Conservation (phyloP, 75 land plant species). For the Chamaecyparis obtusa region DNA sequence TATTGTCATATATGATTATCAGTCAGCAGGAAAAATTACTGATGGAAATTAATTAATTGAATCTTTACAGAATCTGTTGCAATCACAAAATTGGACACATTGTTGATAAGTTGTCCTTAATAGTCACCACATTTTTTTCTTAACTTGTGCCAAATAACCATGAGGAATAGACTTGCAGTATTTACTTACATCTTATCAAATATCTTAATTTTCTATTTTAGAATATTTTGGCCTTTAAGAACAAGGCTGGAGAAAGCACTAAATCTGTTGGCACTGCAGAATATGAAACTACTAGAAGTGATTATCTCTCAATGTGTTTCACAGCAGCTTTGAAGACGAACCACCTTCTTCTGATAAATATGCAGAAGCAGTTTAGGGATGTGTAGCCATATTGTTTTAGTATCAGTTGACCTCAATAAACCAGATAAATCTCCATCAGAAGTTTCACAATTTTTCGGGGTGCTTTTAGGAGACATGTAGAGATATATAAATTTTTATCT, state of each 20-base stretch:
- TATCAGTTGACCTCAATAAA: no score
- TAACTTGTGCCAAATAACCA: no score
- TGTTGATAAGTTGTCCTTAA: neutral
- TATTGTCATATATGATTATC: neutral
- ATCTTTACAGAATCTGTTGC: neutral
- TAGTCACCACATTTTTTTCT: neutral
- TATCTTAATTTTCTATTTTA: neutral
- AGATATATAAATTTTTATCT: no score
- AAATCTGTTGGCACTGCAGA: neutral
- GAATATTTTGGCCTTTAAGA: neutral
- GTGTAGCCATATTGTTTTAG: no score
- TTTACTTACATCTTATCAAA: neutral
- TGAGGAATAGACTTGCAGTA: neutral
- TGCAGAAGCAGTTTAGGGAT: no score
- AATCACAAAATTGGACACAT: neutral
- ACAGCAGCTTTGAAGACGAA: neutral
- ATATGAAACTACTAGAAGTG: neutral
- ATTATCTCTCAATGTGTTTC: neutral
- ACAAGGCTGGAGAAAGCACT: neutral
- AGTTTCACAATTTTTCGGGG: no score
- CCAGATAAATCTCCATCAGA: no score
- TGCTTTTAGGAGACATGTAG: no score
- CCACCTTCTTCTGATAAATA: no score
- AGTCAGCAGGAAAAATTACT: neutral
- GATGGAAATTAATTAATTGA: neutral